phyloP scores from a whole-genome alignment of 148 eudicot genomes.

The Spergularia bocconei region DNA sequence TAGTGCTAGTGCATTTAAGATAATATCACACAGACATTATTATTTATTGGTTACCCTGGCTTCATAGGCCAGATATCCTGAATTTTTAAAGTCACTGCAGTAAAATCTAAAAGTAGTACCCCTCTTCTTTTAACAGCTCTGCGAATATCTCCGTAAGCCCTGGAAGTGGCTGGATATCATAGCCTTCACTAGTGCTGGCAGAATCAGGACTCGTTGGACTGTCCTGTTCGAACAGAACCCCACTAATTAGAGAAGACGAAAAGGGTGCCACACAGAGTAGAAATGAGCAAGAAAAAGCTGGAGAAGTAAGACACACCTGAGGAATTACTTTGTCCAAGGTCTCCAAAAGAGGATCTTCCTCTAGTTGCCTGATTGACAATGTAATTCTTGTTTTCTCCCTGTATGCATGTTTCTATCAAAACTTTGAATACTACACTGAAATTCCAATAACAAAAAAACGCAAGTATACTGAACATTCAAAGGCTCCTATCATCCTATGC shows the following conservation, averaged over 20 bases:
- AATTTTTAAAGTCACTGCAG: not conserved
- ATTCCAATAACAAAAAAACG: not conserved
- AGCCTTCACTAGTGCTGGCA: constrained; percentile 31
- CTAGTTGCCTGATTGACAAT: constrained; percentile 86
- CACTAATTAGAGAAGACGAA: not conserved
- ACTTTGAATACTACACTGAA: not conserved
- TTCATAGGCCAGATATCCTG: not conserved
- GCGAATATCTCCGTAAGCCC: constrained; percentile 71
- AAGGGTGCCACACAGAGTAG: not conserved
- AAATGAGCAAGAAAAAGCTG: not conserved
- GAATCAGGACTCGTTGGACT: constrained; percentile 42
- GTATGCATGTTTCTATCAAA: constrained; percentile 31
- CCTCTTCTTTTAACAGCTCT: constrained; percentile 75
- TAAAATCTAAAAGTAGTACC: constrained; percentile 45
- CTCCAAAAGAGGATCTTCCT: constrained; percentile 93
- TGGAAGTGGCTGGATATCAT: constrained; percentile 76
- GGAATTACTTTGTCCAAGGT: constrained; percentile 92
- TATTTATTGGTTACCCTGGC: not conserved
- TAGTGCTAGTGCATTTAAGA: not conserved
- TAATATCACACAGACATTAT: not conserved
- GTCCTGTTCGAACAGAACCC: constrained; percentile 46
- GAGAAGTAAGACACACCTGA: constrained; percentile 47
- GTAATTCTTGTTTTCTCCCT: constrained; percentile 74
- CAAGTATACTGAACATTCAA: not conserved
- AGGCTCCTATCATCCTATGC: too few relatives aligned